A percentile compares a stretch with the other conserved stretches of the same genome.
Evolutionary conservation across 805 yeast species (phyloP).

Genomic region (Metschnikowia shivogae): DNA sequence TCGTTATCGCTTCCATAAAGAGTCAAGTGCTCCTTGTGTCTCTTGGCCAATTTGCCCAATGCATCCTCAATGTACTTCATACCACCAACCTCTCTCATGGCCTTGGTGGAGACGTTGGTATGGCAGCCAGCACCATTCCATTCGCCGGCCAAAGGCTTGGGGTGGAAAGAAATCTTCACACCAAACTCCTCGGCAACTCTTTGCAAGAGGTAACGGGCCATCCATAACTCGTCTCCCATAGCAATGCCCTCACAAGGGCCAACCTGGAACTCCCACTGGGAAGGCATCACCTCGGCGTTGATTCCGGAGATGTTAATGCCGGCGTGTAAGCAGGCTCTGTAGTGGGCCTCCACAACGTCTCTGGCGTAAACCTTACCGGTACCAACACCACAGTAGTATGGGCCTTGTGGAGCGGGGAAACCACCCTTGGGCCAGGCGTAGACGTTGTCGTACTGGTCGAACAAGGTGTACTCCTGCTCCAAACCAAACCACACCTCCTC

Average conservation of each 20-base stretch:
- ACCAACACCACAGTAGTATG: constrained; percentile 99
- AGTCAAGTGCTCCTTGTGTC: constrained; percentile 94
- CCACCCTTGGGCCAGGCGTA: constrained; percentile 99
- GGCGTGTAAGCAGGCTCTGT: constrained; percentile 94
- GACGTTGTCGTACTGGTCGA: constrained; percentile 83
- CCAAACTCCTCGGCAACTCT: constrained; percentile 99
- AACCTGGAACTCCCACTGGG: constrained; percentile 99
- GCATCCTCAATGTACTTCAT: constrained; percentile 92
- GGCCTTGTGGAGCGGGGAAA: constrained; percentile 99
- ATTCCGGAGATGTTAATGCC: constrained; percentile 92
- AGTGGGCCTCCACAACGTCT: constrained; percentile 98
- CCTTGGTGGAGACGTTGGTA: constrained; percentile 92
- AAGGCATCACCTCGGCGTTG: constrained; percentile 99
- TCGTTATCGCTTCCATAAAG: constrained; percentile 96
- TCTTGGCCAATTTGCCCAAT: constrained; percentile 85
- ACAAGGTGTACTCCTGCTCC: constrained; percentile 97
- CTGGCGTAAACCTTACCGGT: constrained; percentile 97
- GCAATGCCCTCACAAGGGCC: constrained; percentile 95
- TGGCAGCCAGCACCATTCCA: constrained; percentile 99
- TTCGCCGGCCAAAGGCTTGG: constrained; percentile 97
- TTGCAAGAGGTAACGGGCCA: constrained; percentile 86
- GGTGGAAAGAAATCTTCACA: constrained; percentile 97
- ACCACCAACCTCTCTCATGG: constrained; percentile 94
- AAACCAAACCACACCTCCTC: constrained; percentile 95
- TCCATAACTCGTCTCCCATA: constrained; percentile 98